Percentiles rank a stretch among this genome's conserved stretches.
Evolutionary conservation across 305 asterid genomes (phyloP).

Genomic region (Rubia peregrina): DNA sequence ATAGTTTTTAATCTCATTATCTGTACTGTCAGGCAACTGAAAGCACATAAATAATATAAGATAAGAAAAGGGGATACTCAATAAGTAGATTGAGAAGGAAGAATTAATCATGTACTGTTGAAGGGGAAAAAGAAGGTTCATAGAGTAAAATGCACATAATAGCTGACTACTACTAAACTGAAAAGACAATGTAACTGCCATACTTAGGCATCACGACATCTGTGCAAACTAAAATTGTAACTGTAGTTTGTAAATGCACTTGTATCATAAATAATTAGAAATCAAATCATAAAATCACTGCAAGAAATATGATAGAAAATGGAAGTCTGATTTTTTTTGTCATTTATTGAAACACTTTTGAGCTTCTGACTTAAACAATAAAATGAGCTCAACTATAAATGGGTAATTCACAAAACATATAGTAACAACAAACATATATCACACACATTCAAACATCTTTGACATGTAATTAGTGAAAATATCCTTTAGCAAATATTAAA

Average conservation of each 20-base stretch:
- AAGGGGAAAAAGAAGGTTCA: not conserved
- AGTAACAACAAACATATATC: not conserved
- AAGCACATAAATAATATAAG: slow-evolving; percentile 8
- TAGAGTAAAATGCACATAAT: not conserved
- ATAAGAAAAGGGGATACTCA: not conserved
- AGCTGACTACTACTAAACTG: not conserved
- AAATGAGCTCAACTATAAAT: not conserved
- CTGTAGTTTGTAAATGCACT: not conserved
- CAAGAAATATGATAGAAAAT: slow-evolving; percentile 1
- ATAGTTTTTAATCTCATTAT: slow-evolving; percentile 71
- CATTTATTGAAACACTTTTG: not conserved
- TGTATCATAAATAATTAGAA: not conserved
- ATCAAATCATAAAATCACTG: not conserved
- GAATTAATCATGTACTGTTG: not conserved
- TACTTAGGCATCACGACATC: not conserved
- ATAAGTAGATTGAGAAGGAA: not conserved
- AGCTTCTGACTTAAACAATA: not conserved
- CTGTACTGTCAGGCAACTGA: slow-evolving; percentile 88
- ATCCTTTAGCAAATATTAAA: not conserved
- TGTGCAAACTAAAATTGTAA: not conserved
- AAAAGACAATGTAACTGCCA: not conserved
- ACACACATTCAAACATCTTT: not conserved
- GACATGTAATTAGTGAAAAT: not conserved
- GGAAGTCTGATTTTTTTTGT: not conserved
- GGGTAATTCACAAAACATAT: not conserved